Conservation (phyloP, 352 stramenopile species). For the Globisporangium echinulatum region DNA sequence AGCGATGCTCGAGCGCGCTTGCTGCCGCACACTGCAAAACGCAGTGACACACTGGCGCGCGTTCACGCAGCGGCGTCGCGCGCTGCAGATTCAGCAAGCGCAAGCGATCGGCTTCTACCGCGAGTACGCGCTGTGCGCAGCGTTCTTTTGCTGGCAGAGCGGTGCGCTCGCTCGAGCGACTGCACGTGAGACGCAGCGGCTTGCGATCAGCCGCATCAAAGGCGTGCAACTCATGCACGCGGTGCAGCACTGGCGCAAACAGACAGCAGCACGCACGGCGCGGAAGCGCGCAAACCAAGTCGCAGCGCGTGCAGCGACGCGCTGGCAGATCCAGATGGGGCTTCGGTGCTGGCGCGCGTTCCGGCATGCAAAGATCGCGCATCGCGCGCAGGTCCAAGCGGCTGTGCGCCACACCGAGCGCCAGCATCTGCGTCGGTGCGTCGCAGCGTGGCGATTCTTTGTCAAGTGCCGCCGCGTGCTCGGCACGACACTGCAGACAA, state of each 20-base stretch:
- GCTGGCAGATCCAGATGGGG: conserved; percentile 5
- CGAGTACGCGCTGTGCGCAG: conserved; percentile 20
- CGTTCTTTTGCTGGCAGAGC: conserved; percentile 27
- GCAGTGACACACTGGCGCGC: neutral
- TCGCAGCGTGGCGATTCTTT: conserved; percentile 2
- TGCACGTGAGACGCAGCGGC: conserved; percentile 1
- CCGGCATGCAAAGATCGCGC: neutral
- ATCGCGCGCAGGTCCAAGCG: neutral
- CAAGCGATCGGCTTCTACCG: conserved; percentile 20
- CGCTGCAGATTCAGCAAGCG: neutral
- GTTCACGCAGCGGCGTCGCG: neutral
- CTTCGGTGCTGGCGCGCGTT: conserved; percentile 2
- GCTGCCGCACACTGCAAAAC: neutral
- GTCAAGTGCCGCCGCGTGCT: conserved; percentile 1
- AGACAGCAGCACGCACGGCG: neutral
- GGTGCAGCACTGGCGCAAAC: conserved; percentile 1
- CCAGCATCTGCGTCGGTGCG: neutral
- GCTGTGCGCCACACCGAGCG: neutral
- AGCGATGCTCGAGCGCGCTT: neutral
- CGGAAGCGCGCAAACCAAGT: too few relatives aligned
- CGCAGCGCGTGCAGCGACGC: neutral
- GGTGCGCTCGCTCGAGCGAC: neutral
- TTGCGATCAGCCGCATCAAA: neutral
- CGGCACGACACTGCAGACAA: conserved; percentile 6
- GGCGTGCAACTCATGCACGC: neutral